Evolutionary conservation across 1,284 basidiomycete species (phyloP).

Genomic region (Ustilago sp.): DNA sequence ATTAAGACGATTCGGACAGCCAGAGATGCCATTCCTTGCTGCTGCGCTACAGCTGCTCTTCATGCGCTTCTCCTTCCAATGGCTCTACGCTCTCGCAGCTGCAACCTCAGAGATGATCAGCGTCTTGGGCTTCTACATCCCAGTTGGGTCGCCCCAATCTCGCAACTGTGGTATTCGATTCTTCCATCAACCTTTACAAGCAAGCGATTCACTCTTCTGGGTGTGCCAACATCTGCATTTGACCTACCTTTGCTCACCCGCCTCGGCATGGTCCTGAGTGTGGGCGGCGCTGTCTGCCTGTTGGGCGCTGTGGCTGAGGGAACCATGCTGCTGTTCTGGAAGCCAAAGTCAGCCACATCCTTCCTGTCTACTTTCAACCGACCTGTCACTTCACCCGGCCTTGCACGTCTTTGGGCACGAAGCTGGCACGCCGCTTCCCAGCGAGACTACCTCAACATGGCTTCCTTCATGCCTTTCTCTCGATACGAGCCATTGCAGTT

Average conservation of each 20-base stretch:
- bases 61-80: slow-evolving; percentile 15
- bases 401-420: slow-evolving; percentile 37
- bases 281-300: slow-evolving; percentile 29
- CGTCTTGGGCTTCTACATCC: slow-evolving; percentile 30
- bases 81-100: slow-evolving; percentile 29
- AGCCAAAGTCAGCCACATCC: slow-evolving; percentile 17
- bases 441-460: slow-evolving; percentile 38
- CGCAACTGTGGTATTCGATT: slow-evolving; percentile 8
- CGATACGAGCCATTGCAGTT: slow-evolving; percentile 13
- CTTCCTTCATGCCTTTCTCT: slow-evolving; percentile 22
- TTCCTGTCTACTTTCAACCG: slow-evolving; percentile 38
- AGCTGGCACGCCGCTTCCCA: slow-evolving; percentile 47
- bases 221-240: slow-evolving; percentile 16
- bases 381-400: slow-evolving; percentile 22
- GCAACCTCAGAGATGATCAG: slow-evolving; percentile 23
- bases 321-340: slow-evolving; percentile 19
- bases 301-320: slow-evolving; percentile 18
- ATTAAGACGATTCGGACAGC: slow-evolving; percentile 44
- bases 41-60: slow-evolving; percentile 20
- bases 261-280: slow-evolving; percentile 2
- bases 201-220: slow-evolving; percentile 9
- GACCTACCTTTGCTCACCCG: slow-evolving; percentile 27
- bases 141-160: slow-evolving; percentile 10
- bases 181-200: slow-evolving; percentile 14
- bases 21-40: slow-evolving; percentile 23